phyloP scores from a whole-genome alignment of 257 asterid species.

The Jacaranda copaia region DNA sequence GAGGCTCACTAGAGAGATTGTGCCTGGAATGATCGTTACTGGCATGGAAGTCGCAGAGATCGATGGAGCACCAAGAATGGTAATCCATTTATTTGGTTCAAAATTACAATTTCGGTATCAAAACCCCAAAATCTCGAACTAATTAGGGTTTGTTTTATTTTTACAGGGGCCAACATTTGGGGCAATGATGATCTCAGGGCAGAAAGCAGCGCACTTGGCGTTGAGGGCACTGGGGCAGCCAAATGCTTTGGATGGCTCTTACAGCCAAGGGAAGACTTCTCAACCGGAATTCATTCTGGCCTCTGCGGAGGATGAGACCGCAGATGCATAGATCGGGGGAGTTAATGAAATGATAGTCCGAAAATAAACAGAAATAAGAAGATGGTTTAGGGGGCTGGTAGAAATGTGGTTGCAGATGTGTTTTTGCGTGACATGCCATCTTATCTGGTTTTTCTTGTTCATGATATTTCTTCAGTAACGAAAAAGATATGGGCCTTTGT shows the following conservation, averaged over 20 bases:
- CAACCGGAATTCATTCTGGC: constrained; percentile 66
- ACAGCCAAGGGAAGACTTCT: constrained; percentile 24
- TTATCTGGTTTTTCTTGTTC: neutral
- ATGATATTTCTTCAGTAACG: neutral
- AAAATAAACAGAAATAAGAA: constrained; percentile 29
- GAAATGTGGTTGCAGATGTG: constrained; percentile 14
- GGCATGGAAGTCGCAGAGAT: constrained; percentile 99
- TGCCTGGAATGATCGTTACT: constrained; percentile 94
- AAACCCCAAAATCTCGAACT: neutral
- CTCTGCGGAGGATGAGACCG: constrained; percentile 60
- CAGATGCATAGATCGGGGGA: constrained; percentile 52
- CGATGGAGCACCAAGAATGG: constrained; percentile 96
- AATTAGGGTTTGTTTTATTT: constrained; percentile 10
- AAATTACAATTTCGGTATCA: neutral
- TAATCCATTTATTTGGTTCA: constrained; percentile 28
- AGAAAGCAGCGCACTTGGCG: constrained; percentile 93
- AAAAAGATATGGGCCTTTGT: neutral
- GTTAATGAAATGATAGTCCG: neutral
- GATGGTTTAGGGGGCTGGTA: neutral
- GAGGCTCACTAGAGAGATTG: constrained; percentile 81
- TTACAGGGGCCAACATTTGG: constrained; percentile 89
- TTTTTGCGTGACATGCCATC: constrained; percentile 30
- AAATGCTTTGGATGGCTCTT: constrained; percentile 65
- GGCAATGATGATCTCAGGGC: constrained; percentile 93
- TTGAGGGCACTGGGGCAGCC: constrained; percentile 75